Conservation (phyloP, 352 stramenopile species). For the Aphanomyces stellatus region DNA sequence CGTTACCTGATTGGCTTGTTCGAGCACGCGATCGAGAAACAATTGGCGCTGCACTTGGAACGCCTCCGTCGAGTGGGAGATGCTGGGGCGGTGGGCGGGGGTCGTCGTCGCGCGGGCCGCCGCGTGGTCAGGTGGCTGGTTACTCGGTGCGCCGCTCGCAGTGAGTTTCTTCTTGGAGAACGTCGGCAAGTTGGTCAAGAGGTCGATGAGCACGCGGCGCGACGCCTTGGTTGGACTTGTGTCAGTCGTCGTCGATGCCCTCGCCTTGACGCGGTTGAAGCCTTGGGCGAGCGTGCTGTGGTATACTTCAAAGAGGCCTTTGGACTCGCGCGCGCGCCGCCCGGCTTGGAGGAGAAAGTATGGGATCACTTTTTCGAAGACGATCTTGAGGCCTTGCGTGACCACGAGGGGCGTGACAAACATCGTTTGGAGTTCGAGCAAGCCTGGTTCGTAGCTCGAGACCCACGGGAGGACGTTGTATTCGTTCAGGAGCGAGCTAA, state of each 20-base stretch:
- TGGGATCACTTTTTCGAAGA: conserved; percentile 20
- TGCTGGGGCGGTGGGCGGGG: background rate
- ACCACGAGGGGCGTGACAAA: conserved; percentile 21
- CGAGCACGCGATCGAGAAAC: conserved; percentile 15
- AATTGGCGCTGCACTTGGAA: conserved; percentile 14
- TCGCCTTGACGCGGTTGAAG: background rate
- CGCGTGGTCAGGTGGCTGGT: background rate
- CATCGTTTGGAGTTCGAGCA: conserved; percentile 18
- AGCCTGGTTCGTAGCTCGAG: conserved; percentile 17
- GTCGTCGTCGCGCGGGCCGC: background rate
- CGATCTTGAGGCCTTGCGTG: conserved; percentile 20
- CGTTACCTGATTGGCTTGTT: conserved; percentile 13
- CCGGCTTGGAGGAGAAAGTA: conserved; percentile 13
- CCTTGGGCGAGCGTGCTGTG: conserved; percentile 1
- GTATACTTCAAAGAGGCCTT: conserved; percentile 13
- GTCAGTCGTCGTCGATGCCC: background rate
- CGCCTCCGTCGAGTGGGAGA: background rate
- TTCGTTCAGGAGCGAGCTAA: conserved; percentile 17
- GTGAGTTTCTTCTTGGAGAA: background rate
- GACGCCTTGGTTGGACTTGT: conserved; percentile 1
- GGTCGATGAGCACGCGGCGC: too few relatives aligned
- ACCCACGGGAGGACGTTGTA: conserved; percentile 16
- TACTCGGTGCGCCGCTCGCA: background rate
- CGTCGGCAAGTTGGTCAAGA: background rate
- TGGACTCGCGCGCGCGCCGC: background rate